These are phyloP conservation scores for Brettanomyces bruxellensis DNA, from an alignment of 805 yeast species.

Conservation along the genomic window DNA sequence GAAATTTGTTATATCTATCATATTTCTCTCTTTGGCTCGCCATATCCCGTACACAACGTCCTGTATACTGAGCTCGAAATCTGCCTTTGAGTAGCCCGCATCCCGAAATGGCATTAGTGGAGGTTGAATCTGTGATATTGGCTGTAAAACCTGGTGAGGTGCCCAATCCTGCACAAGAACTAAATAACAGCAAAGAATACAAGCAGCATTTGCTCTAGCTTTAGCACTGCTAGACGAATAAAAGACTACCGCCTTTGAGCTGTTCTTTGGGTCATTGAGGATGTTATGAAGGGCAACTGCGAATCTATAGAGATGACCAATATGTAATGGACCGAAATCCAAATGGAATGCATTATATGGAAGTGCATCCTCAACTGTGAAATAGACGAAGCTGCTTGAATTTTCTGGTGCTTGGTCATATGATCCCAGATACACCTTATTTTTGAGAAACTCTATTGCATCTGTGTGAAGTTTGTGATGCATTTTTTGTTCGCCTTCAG, in stretches of 20 bases:
- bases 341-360: constrained; percentile 93
- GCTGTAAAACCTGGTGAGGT: constrained; percentile 95
- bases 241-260: constrained; percentile 82
- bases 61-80: constrained; percentile 86
- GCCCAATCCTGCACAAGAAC: constrained; percentile 94
- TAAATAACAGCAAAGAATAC: constrained; percentile 91
- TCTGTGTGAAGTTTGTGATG: constrained; percentile 18
- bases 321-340: constrained; percentile 93
- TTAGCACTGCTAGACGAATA: constrained; percentile 78
- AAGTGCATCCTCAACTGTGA: constrained; percentile 86
- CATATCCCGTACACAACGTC: constrained; percentile 94
- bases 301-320: constrained; percentile 88
- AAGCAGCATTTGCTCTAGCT: constrained; percentile 88
- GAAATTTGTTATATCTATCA: constrained; percentile 79
- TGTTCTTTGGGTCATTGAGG: constrained; percentile 74
- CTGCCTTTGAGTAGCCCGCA: constrained; percentile 95
- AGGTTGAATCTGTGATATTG: constrained; percentile 83
- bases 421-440: constrained; percentile 83
- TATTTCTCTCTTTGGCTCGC: constrained; percentile 91
- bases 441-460: constrained; percentile 32
- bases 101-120: constrained; percentile 94
- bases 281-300: constrained; percentile 92
- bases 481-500: constrained; percentile 9
- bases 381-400: constrained; percentile 66
- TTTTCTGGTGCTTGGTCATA: constrained; percentile 73